Base-by-base conservation (phyloP, 148 eudicot species). In the Cornus controversa region DNA sequence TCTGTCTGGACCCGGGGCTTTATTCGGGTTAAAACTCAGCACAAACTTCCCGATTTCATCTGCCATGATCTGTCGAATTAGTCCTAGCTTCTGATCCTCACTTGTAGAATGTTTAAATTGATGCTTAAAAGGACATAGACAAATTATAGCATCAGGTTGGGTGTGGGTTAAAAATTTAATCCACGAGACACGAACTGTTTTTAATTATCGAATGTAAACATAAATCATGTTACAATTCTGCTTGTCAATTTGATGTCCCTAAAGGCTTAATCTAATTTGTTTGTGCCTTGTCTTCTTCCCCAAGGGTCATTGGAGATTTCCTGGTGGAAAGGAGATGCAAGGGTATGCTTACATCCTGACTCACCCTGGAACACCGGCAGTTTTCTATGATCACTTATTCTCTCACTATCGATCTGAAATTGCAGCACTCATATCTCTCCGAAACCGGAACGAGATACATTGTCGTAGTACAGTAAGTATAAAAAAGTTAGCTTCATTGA, bases 221-320 rank as follows among this genome's bases (percentile, higher is more conserved):
- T 54, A 2, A 14, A 54, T 54, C 60, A 14, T 54, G 60, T 54
- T 20, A 54, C 20, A 54, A 54, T 14, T 22, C 18, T 54, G 20
- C 22, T 54, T 54, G 60, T 4, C 20, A 14, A 16, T 54, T 5
- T 54, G 20, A 4, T 54, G 22, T 40, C 45, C 4, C 9, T 54
- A 15, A 5, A 54, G 22, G n/a, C 18, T 54, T 54, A 20, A 54
- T 58, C 36, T 71, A 58, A 36, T 58, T 58, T 50, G 73, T 54
- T 76, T 29, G 15, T 27, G 34, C 20, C 20, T 77, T 18, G 23
- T 54, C 27, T 25, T 18, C n/a, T n/a, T 85, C 36, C 53, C 69
- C 69, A 85, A 96, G 99, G 99, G 99, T 81, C 99, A 96, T 77
- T 96, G 99, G 99, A 92, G 99, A 89, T 96, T 96, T 84, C 99